Conservation (phyloP, 495 filamentous ascomycete genomes). For the Pyronema omphalodes region DNA sequence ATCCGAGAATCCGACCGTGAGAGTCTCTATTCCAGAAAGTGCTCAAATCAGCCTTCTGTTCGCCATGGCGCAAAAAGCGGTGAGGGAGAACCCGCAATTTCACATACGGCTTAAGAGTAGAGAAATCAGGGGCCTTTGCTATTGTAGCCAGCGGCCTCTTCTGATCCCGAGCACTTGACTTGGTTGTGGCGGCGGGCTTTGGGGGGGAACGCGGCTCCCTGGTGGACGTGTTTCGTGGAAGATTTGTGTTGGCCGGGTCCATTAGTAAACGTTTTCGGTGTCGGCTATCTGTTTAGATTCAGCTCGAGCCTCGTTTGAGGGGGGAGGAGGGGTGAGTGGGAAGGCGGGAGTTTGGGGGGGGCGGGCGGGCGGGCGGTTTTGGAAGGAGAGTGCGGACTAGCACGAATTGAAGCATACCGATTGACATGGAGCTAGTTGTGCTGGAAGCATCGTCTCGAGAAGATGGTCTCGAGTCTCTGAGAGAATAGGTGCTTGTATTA, state of each 20-base stretch:
- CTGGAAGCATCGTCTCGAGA: slow-evolving; percentile 24
- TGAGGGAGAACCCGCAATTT: neutral
- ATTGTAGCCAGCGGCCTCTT: slow-evolving; percentile 11
- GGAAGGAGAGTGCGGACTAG: no score
- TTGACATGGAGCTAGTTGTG: slow-evolving; percentile 19
- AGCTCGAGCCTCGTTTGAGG: no score
- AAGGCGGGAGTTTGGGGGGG: no score
- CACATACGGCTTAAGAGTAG: slow-evolving; percentile 21
- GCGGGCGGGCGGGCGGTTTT: no score
- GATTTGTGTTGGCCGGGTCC: slow-evolving; percentile 16
- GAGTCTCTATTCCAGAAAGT: neutral
- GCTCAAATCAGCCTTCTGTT: neutral
- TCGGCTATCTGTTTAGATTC: slow-evolving; percentile 14
- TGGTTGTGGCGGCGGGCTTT: slow-evolving; percentile 9
- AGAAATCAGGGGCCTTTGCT: slow-evolving; percentile 13
- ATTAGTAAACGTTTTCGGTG: slow-evolving; percentile 23
- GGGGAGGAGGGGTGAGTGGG: no score
- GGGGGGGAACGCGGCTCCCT: slow-evolving; percentile 20
- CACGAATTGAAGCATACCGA: slow-evolving; percentile 11
- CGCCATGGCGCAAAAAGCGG: neutral
- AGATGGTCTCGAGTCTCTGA: slow-evolving; percentile 20
- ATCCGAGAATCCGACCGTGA: neutral
- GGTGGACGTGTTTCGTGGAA: slow-evolving; percentile 19
- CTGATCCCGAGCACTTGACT: slow-evolving; percentile 9
- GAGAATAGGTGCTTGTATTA: slow-evolving; percentile 18